These are phyloP conservation scores for Scenedesmus sp. DNA, from an alignment of 163 green algal species.

Conservation along the genomic window DNA sequence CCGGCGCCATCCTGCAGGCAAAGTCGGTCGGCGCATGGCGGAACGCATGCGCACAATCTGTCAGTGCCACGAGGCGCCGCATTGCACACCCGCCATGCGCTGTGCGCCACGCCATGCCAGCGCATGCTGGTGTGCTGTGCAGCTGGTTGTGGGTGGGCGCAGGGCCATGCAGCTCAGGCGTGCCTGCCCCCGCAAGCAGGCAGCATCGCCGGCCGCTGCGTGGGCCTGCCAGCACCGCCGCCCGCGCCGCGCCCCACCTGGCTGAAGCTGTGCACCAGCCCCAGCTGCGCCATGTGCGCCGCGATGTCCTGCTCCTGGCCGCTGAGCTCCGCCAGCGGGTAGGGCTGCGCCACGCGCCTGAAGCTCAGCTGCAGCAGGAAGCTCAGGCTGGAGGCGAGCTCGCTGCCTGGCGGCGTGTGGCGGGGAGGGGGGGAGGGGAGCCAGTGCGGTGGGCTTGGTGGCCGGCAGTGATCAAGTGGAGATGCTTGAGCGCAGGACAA, in stretches of 20 bases:
- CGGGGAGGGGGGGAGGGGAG: neutral
- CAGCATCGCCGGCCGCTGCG: neutral
- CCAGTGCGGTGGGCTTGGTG: neutral
- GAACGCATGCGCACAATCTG: neutral
- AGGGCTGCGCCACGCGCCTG: slow-evolving; percentile 67
- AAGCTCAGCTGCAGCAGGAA: slow-evolving; percentile 93
- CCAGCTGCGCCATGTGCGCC: slow-evolving; percentile 73
- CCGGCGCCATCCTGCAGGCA: slow-evolving; percentile 9
- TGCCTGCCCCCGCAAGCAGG: neutral
- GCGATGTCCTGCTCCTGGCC: slow-evolving; percentile 66
- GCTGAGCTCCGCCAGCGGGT: slow-evolving; percentile 49
- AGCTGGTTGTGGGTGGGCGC: no score
- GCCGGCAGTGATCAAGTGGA: neutral
- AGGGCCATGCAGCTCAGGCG: no score
- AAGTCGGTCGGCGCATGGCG: neutral
- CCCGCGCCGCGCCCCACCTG: neutral
- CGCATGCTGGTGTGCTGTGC: no score
- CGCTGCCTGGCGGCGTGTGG: slow-evolving; percentile 43
- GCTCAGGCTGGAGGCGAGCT: slow-evolving; percentile 76
- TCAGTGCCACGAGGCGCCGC: neutral
- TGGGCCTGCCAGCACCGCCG: neutral
- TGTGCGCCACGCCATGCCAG: no score
- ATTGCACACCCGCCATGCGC: neutral
- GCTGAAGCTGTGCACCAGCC: slow-evolving; percentile 70
- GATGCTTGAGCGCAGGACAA: neutral